phyloP scores from a whole-genome alignment of 1,284 basidiomycete genomes.

The Baeospora myosura region DNA sequence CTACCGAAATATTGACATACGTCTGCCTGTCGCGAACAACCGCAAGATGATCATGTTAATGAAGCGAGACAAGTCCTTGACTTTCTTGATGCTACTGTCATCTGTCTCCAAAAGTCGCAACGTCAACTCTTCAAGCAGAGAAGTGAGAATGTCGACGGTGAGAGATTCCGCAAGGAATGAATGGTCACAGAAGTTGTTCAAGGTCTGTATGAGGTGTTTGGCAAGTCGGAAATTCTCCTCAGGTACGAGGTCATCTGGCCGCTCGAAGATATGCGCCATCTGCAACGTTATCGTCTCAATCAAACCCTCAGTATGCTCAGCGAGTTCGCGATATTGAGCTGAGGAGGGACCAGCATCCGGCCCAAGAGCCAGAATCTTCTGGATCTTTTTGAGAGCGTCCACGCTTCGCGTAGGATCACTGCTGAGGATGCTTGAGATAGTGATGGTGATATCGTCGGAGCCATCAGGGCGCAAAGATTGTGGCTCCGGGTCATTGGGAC shows the following conservation, averaged over 20 bases:
- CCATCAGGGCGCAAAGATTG: constrained; percentile 20
- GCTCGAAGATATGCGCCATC: constrained; percentile 84
- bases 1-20: constrained; percentile 89
- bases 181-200: constrained; percentile 89
- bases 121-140: constrained; percentile 82
- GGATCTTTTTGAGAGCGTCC: constrained; percentile 89
- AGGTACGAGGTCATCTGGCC: constrained; percentile 62
- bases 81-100: constrained; percentile 65
- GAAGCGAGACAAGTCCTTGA: constrained; percentile 88
- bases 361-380: constrained; percentile 70
- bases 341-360: constrained; percentile 66
- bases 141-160: constrained; percentile 72
- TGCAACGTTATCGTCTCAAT: constrained; percentile 84
- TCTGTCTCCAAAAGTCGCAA: constrained; percentile 87
- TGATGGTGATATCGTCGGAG: constrained; percentile 63
- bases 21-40: constrained; percentile 84
- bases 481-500: constrained; percentile 10
- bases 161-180: constrained; percentile 73
- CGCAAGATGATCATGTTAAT: constrained; percentile 98
- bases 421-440: constrained; percentile 78
- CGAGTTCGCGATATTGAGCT: constrained; percentile 66
- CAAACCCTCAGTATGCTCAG: constrained; percentile 79
- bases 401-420: constrained; percentile 82
- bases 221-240: constrained; percentile 84
- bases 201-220: constrained; percentile 92